phyloP scores from a whole-genome alignment of 139 green algal genomes.

The Chlorella sp. region DNA sequence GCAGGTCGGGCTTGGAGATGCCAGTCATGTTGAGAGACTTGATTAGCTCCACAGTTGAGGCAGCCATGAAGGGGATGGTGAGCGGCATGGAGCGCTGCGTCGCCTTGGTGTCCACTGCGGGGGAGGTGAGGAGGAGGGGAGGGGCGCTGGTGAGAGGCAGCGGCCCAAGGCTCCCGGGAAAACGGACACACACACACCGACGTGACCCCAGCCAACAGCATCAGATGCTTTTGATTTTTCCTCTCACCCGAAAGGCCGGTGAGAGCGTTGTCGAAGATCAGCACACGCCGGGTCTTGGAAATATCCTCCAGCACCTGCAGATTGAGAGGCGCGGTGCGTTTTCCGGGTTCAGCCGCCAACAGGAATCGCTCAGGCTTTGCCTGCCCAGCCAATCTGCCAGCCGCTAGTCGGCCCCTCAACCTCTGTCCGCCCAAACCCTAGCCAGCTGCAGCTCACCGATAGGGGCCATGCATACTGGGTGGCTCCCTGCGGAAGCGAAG shows the following conservation, averaged over 20 bases:
- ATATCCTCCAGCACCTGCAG: not conserved
- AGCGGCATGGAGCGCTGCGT: not conserved
- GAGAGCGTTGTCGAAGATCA: conserved; percentile 3
- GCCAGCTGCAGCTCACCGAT: not conserved
- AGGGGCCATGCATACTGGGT: not conserved
- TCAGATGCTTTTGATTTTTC: too few relatives aligned
- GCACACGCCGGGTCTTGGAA: not conserved
- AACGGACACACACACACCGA: too few relatives aligned
- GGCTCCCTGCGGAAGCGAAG: too few relatives aligned
- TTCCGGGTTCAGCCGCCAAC: not conserved
- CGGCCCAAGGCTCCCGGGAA: too few relatives aligned
- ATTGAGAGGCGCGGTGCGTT: not conserved
- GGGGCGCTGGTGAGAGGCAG: too few relatives aligned
- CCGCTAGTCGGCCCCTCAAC: not conserved
- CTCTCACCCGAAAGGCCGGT: not conserved
- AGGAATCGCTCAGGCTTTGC: not conserved
- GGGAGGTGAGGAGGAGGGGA: too few relatives aligned
- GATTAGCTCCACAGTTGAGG: not conserved
- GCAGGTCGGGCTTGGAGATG: not conserved
- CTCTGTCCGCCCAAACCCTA: not conserved
- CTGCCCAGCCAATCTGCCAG: not conserved
- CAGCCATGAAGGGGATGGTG: conserved; percentile 4
- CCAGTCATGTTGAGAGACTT: not conserved
- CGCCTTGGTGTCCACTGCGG: not conserved
- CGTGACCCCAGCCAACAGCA: too few relatives aligned